Percentiles rank a stretch among this genome's conserved stretches.
These are phyloP conservation scores for Oryza coarctata DNA, from an alignment of 176 grass and related monocot genomes.

Conservation along the genomic window DNA sequence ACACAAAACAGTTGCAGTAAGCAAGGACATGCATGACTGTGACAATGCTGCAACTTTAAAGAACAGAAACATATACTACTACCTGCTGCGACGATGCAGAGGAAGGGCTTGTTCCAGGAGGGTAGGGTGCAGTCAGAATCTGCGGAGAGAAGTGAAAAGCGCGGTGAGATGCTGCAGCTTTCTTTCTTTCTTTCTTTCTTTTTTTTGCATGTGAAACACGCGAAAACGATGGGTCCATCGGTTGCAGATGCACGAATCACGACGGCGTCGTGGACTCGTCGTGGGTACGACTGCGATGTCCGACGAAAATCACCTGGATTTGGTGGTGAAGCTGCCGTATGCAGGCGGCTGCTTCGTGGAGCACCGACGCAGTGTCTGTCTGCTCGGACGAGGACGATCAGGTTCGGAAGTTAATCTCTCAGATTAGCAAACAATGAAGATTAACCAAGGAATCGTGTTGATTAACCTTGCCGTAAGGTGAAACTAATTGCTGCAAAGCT, in stretches of 20 bases:
- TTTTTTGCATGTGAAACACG: not conserved
- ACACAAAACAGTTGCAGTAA: not conserved
- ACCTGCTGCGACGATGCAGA: constrained; percentile 25
- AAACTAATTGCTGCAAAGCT: constrained; percentile 77
- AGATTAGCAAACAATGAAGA: not conserved
- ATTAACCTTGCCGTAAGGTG: constrained; percentile 72
- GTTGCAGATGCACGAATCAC: too few relatives aligned
- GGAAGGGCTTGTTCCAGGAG: constrained; percentile 11
- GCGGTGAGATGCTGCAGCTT: not conserved
- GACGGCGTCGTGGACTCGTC: not conserved
- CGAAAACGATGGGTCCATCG: not conserved
- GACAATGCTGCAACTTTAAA: too few relatives aligned
- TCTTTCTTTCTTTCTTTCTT: not conserved
- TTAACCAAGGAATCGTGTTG: not conserved
- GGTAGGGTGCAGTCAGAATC: constrained; percentile 42
- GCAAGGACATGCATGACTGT: too few relatives aligned
- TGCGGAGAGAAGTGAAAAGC: not conserved
- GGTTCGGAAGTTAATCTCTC: not conserved
- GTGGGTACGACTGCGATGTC: not conserved
- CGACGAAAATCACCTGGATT: constrained; percentile 44
- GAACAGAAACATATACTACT: not conserved
- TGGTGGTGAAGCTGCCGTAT: constrained; percentile 63
- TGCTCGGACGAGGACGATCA: constrained; percentile 18
- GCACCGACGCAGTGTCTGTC: constrained; percentile 78
- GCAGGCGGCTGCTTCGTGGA: constrained; percentile 65